phyloP scores from a whole-genome alignment of 1,284 basidiomycete species.

The Cerioporus squamosus region DNA sequence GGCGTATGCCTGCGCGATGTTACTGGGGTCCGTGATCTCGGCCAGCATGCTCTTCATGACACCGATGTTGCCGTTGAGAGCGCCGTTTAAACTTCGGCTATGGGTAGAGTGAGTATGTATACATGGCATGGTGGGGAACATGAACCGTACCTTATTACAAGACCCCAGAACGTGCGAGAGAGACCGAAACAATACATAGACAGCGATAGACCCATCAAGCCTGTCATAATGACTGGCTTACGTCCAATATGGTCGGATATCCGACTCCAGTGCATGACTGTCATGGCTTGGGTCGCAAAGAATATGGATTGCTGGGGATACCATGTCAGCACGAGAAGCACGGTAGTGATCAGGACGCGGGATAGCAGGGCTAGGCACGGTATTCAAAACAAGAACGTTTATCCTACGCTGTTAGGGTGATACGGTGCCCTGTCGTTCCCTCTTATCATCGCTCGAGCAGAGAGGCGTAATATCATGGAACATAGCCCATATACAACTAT shows the following conservation, averaged over 20 bases:
- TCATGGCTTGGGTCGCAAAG: conserved; percentile 70
- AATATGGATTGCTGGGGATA: conserved; percentile 68
- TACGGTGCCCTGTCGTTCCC: too few species aligned
- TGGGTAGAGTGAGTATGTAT: neutral
- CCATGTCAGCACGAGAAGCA: neutral
- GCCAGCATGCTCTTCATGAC: conserved; percentile 76
- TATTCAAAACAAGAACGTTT: too few species aligned
- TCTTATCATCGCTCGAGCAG: too few species aligned
- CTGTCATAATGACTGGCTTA: conserved; percentile 70
- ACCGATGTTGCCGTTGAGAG: conserved; percentile 67
- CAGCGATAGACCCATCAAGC: conserved; percentile 64
- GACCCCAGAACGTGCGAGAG: conserved; percentile 65
- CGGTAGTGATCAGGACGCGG: too few species aligned
- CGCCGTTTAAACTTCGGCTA: conserved; percentile 55
- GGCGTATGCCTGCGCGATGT: conserved; percentile 68
- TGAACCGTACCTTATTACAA: conserved; percentile 57
- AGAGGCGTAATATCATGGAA: too few species aligned
- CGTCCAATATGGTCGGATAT: conserved; percentile 74
- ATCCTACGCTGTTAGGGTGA: too few species aligned
- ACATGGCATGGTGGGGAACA: neutral
- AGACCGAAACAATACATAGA: conserved; percentile 78
- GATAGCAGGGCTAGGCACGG: too few species aligned
- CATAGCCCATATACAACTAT: too few species aligned
- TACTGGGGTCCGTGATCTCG: conserved; percentile 75
- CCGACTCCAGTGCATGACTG: conserved; percentile 75